phyloP scores from a whole-genome alignment of 495 filamentous ascomycete species.

The Aspergillus ostianus region DNA sequence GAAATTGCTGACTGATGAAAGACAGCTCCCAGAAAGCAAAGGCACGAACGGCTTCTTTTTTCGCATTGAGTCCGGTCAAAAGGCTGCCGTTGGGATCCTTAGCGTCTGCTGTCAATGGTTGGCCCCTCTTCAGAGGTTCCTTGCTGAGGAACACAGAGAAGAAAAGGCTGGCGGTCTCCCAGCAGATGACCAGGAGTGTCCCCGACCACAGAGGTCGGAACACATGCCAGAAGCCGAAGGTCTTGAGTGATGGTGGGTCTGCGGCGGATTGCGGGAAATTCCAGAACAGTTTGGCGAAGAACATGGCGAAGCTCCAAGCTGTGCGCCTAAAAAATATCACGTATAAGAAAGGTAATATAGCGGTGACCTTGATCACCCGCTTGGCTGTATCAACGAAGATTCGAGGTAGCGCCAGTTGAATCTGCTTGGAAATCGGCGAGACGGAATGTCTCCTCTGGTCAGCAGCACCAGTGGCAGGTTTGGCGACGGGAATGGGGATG shows the following conservation, averaged over 20 bases:
- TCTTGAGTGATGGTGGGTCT: slow-evolving; percentile 49
- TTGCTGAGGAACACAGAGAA: slow-evolving; percentile 77
- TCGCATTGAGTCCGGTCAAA: slow-evolving; percentile 76
- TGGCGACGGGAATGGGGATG: slow-evolving; percentile 54
- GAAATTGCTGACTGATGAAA: slow-evolving; percentile 70
- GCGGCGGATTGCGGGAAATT: slow-evolving; percentile 69
- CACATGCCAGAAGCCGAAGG: slow-evolving; percentile 56
- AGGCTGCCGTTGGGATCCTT: slow-evolving; percentile 91
- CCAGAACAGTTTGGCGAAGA: slow-evolving; percentile 68
- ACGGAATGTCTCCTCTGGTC: slow-evolving; percentile 39
- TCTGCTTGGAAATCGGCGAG: slow-evolving; percentile 32
- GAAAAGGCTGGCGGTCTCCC: slow-evolving; percentile 70
- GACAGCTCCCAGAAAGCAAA: slow-evolving; percentile 92
- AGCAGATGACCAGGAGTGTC: slow-evolving; percentile 64
- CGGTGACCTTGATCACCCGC: slow-evolving; percentile 43
- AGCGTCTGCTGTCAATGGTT: slow-evolving; percentile 79
- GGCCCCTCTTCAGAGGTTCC: slow-evolving; percentile 76
- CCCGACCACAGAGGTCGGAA: slow-evolving; percentile 62
- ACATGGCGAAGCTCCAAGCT: slow-evolving; percentile 66
- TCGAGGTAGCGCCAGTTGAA: slow-evolving; percentile 26
- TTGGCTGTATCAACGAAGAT: slow-evolving; percentile 35
- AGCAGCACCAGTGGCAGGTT: slow-evolving; percentile 29
- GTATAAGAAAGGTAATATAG: slow-evolving; percentile 56
- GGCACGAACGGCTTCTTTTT: slow-evolving; percentile 50
- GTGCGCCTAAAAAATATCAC: slow-evolving; percentile 57